A percentile compares a stretch with the other conserved stretches of the same genome.
Conservation (phyloP, 192 early-diverging fungal genomes). For the Gryganskiella cystojenkinii region DNA sequence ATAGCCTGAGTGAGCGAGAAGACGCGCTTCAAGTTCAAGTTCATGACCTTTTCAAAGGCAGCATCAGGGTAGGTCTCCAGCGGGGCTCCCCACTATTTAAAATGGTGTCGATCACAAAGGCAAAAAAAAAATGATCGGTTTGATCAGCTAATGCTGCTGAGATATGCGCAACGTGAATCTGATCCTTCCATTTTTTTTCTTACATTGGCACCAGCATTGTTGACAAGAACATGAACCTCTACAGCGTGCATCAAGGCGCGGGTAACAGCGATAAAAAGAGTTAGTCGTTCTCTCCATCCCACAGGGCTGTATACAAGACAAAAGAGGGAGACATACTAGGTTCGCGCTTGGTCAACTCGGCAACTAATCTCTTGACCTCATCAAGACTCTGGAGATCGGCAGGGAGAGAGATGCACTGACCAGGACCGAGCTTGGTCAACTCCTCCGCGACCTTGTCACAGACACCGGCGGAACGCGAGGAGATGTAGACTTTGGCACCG, state of each 20-base stretch:
- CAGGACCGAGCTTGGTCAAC: constrained; percentile 76
- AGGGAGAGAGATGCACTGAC: constrained; percentile 76
- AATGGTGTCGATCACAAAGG: neutral
- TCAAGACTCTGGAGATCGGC: constrained; percentile 77
- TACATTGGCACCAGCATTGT: constrained; percentile 81
- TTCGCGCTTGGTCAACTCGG: constrained; percentile 69
- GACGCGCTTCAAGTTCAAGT: constrained; percentile 84
- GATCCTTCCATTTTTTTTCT: neutral
- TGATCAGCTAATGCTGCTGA: neutral
- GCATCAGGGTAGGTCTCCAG: constrained; percentile 68
- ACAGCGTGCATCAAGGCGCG: neutral
- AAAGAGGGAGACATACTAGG: constrained; percentile 50
- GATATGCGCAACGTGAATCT: neutral
- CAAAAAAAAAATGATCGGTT: neutral
- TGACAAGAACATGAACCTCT: constrained; percentile 89
- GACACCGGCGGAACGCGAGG: constrained; percentile 75
- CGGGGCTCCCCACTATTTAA: constrained; percentile 61
- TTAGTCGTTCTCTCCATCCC: neutral
- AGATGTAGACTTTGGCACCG: constrained; percentile 94
- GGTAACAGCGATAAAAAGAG: neutral
- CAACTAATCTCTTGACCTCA: constrained; percentile 68
- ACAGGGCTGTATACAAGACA: neutral
- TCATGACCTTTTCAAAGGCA: constrained; percentile 83
- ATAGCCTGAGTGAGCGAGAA: constrained; percentile 86
- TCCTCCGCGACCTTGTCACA: constrained; percentile 72